phyloP scores from a whole-genome alignment of 345 rosid genomes.

The Barbarea vulgaris region DNA sequence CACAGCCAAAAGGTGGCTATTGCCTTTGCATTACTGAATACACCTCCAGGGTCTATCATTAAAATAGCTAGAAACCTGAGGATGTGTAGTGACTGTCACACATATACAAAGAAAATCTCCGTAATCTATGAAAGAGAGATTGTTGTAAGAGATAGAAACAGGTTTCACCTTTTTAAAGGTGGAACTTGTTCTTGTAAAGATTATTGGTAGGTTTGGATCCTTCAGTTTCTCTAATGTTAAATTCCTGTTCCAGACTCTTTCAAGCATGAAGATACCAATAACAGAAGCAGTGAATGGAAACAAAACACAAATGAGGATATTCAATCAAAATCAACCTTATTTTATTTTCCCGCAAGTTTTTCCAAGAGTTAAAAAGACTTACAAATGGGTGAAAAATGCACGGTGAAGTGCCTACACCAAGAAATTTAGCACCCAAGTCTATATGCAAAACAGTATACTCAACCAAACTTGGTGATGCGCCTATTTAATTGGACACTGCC shows the following conservation, averaged over 20 bases:
- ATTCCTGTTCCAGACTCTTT: constrained; percentile 6
- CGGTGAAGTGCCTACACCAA: constrained; percentile 30
- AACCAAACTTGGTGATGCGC: constrained; percentile 32
- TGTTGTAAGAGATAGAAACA: constrained; percentile 62
- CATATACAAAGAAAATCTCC: constrained; percentile 66
- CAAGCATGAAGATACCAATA: constrained; percentile 13
- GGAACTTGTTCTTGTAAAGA: constrained; percentile 81
- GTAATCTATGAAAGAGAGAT: constrained; percentile 66
- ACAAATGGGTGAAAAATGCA: constrained; percentile 40
- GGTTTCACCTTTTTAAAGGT: constrained; percentile 78
- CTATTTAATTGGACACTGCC: constrained; percentile 22
- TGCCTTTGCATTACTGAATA: constrained; percentile 61
- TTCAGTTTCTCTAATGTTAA: constrained; percentile 3
- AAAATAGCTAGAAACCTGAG: constrained; percentile 70
- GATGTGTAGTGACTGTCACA: constrained; percentile 86
- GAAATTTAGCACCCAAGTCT: constrained; percentile 42
- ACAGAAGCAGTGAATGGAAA: constrained; percentile 9
- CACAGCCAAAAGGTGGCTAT: constrained; percentile 80
- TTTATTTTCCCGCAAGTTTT: constrained; percentile 32
- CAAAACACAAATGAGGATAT: constrained; percentile 14
- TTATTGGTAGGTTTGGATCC: constrained; percentile 54
- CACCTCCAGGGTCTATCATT: constrained; percentile 62
- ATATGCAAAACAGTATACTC: constrained; percentile 44
- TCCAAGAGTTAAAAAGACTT: constrained; percentile 30
- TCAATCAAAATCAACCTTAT: constrained; percentile 25